Evolutionary conservation across 148 eudicot species (phyloP).

Genomic region (Cornus suecica): DNA sequence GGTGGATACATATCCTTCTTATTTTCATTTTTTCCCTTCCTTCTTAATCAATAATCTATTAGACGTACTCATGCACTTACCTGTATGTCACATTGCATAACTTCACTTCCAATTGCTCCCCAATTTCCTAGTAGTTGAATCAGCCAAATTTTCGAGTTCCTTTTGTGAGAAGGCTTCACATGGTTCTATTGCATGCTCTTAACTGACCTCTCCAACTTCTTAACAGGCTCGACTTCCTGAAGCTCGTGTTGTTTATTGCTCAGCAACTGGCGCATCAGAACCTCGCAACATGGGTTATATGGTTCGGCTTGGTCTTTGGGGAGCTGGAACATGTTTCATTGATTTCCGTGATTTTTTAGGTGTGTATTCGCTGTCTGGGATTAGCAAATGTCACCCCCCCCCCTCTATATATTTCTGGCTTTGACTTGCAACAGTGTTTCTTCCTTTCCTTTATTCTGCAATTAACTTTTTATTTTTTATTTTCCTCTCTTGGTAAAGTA

Average conservation of each 20-base stretch:
- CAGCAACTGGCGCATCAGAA: constrained; percentile 99
- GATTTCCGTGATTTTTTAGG: constrained; percentile 84
- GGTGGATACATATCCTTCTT: neutral
- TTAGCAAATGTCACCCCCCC: neutral
- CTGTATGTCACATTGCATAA: neutral
- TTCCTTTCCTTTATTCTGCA: neutral
- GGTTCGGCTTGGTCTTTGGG: constrained; percentile 99
- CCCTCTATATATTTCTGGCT: neutral
- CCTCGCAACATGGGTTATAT: constrained; percentile 98
- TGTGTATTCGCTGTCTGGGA: constrained; percentile 22
- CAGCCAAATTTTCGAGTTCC: neutral
- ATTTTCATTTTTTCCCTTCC: neutral
- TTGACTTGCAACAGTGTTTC: neutral
- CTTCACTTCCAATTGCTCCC: neutral
- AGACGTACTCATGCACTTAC: neutral
- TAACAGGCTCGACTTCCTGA: constrained; percentile 88
- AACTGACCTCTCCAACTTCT: constrained; percentile 20
- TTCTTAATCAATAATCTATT: neutral
- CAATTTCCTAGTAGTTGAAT: neutral
- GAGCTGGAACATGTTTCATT: constrained; percentile 78
- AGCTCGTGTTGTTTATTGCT: constrained; percentile 95
- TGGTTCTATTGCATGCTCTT: constrained; percentile 14
- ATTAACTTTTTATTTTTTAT: neutral
- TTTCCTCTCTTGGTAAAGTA: no score
- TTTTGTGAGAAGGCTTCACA: neutral